Evolutionary conservation across 108 stramenopile species (phyloP), one percentile per base, ranked within the genome.

Genomic region (Skeletonema marinoi): DNA sequence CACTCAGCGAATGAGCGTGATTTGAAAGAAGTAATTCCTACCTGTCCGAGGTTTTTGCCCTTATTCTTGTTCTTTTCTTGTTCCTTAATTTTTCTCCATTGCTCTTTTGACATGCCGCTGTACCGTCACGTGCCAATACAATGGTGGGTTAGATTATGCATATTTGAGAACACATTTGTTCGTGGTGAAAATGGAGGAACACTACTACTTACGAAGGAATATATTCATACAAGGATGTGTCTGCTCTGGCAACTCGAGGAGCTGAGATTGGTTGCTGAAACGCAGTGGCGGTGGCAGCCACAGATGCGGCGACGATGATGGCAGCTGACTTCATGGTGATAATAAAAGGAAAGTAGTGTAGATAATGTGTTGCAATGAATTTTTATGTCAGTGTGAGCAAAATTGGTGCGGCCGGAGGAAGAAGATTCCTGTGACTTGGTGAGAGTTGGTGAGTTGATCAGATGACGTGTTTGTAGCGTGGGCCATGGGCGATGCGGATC

Each of bases 11-110:
- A 93, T 5, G 88, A 79, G 33, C 94, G 86, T 39, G 88, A 89
- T 77, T 96, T 78, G 83, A 96, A 96, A 7, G 90, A 90, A 12
- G 92, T 93, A 59, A 96, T 92, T 14, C 94, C 94, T 70, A 80
- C 80, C 38, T 82, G 84, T 54, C 94, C 94, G 9, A 96, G 83
- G 61, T 96, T 87, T 79, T 92, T 94, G 30, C 94, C 94, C 65
- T 87, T 86, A 61, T 62, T 80, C 80, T 88, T 91, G 63, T 85
- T 86, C 74, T 85, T 83, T 73, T 95, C 93, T 1, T 35, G 64
- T 19, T 88, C 92, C 77, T 95, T 92, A 65, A 93, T 80, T 61
- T 93, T 93, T 65, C 60, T 59, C 89, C 90, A 93, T 68, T 93
- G 93, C 65, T 89, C 93, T 75, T 91, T 93, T 14, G 76, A 68